Evolutionary conservation across 495 filamentous ascomycete genomes (phyloP), one percentile per base, ranked within the genome.

Genomic region (Neurospora sp.): DNA sequence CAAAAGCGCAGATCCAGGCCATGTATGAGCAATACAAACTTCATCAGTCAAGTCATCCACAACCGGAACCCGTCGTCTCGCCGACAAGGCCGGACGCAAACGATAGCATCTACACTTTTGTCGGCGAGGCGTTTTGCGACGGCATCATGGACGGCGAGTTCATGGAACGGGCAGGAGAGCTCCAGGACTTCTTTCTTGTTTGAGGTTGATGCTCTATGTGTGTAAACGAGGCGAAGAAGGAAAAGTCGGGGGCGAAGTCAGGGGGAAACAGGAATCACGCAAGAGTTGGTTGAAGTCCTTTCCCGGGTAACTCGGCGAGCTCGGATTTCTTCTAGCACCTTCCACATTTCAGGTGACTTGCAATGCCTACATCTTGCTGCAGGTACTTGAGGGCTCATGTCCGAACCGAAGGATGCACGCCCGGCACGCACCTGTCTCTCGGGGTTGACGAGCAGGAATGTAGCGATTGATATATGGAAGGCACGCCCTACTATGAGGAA

Each of bases 111-210:
- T 73, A 41, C 44, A 18, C 37, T 9, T 72, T 77, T 38, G 16
- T 75, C 3, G 76, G 76, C 6, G 74, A 77, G 31, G 74, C 76
- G 3, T 77, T 70, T 44, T 75, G 74, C 39, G 69, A 75, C 40
- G 76, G 74, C 2, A 72, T 75, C 5, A 77, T 77, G 74, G 72
- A 77, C 23, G 72, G 72, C 16, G 76, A 77, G 71, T 46, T 74
- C 6, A 8, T 74, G 12, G 18, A 40, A 0, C 62, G 12, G n/a
- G 73, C 27, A 35, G 1, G 73, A 10, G 35, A 38, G 5, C 39
- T 3, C 14, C 70, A 42, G 39, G 10, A 46, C 5, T 74, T 74
- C 16, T 69, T 72, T 72, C 18, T 66, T 1, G 27, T 39, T 14
- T 69, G 41, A 35, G 3, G 14, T 31, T 62, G 5, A 31, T 31